phyloP scores from a whole-genome alignment of 1,284 basidiomycete species.

The Thecaphora frezii region DNA sequence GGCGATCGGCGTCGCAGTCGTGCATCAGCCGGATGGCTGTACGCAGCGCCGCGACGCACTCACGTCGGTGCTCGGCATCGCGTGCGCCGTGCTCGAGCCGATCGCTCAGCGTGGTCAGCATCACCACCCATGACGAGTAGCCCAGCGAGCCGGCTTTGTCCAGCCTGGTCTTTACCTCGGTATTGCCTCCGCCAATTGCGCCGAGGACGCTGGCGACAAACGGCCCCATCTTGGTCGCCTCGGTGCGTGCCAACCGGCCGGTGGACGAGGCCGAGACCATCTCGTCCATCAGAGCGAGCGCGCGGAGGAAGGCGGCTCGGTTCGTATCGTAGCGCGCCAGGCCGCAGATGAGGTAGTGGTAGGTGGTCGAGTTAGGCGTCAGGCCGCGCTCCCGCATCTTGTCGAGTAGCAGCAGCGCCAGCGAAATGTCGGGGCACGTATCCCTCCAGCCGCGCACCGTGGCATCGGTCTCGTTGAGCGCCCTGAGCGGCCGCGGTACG shows the following conservation, averaged over 20 bases:
- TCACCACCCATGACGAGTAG: slow-evolving; percentile 17
- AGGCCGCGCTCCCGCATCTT: slow-evolving; percentile 23
- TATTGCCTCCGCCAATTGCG: too few relatives aligned
- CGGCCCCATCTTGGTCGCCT: slow-evolving; percentile 11
- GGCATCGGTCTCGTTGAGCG: slow-evolving; percentile 9
- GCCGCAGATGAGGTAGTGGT: slow-evolving; percentile 24
- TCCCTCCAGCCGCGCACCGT: slow-evolving; percentile 9
- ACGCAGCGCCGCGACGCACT: slow-evolving; percentile 9
- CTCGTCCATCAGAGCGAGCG: slow-evolving; percentile 29
- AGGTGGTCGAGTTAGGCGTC: slow-evolving; percentile 14
- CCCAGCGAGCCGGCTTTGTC: not conserved
- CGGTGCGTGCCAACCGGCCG: not conserved
- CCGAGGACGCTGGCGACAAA: slow-evolving; percentile 3
- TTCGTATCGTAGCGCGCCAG: slow-evolving; percentile 18
- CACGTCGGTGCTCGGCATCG: slow-evolving; percentile 1
- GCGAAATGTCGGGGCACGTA: slow-evolving; percentile 14
- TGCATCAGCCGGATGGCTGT: slow-evolving; percentile 20
- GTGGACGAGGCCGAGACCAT: slow-evolving; percentile 9
- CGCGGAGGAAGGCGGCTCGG: slow-evolving; percentile 21
- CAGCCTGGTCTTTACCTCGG: too few relatives aligned
- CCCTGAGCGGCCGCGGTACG: slow-evolving; percentile 10
- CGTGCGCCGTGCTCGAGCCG: slow-evolving; percentile 18
- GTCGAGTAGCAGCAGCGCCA: slow-evolving; percentile 35
- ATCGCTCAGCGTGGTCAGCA: slow-evolving; percentile 25
- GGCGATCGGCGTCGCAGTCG: slow-evolving; percentile 8